Conservation (phyloP, 257 asterid genomes). For the Solanum bulbocastanum region DNA sequence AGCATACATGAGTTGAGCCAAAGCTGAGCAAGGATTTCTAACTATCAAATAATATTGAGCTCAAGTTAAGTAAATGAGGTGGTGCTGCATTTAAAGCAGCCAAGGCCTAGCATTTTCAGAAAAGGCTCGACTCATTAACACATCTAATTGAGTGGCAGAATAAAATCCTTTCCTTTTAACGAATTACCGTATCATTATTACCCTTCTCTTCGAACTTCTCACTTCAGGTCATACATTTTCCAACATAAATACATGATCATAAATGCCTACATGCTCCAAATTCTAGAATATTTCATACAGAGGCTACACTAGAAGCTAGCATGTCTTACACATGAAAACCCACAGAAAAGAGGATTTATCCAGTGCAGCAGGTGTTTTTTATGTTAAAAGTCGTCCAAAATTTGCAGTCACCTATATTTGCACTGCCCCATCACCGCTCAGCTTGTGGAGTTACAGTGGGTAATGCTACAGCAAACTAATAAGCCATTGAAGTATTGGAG, state of each 20-base stretch:
- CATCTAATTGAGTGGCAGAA: background rate
- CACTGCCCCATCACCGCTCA: background rate
- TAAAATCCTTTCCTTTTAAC: background rate
- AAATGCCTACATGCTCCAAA: background rate
- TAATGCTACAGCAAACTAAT: background rate
- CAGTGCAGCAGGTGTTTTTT: background rate
- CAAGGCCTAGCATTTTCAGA: background rate
- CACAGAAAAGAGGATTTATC: background rate
- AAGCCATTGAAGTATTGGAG: background rate
- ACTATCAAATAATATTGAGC: background rate
- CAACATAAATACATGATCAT: background rate
- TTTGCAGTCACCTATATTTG: background rate
- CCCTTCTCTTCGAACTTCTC: background rate
- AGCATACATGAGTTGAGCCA: background rate
- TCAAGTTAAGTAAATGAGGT: background rate
- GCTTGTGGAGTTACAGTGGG: background rate
- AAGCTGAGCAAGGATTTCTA: background rate
- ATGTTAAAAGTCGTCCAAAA: background rate
- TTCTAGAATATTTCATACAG: background rate
- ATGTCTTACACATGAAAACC: background rate
- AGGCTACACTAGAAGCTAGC: background rate
- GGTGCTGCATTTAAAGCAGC: background rate
- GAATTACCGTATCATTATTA: background rate
- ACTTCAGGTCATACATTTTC: background rate
- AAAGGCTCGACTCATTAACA: background rate